A percentile compares a stretch with the other conserved stretches of the same genome.
phyloP scores from a whole-genome alignment of 202 grass and related monocot genomes.

The Schoenoplectus triqueter region DNA sequence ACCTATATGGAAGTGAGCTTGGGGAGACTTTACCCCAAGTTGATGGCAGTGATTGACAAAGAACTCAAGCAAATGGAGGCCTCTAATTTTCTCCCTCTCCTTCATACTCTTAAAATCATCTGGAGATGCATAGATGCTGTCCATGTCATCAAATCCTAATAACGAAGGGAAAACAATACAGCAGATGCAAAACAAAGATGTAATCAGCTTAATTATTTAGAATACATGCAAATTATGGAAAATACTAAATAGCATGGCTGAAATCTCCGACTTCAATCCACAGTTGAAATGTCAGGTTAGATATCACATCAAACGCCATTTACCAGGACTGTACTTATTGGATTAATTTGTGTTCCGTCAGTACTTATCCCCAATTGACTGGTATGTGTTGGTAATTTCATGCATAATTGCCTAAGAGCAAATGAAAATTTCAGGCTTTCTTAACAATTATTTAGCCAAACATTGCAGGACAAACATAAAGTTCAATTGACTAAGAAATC shows the following conservation, averaged over 20 bases:
- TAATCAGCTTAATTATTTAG: neutral
- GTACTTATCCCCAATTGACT: neutral
- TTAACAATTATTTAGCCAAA: neutral
- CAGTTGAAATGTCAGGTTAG: neutral
- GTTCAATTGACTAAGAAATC: neutral
- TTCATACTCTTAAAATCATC: slow-evolving; percentile 76
- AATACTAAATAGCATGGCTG: neutral
- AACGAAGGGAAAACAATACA: slow-evolving; percentile 39
- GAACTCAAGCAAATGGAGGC: slow-evolving; percentile 89
- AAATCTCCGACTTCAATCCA: neutral
- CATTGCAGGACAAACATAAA: neutral
- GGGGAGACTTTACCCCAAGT: slow-evolving; percentile 56
- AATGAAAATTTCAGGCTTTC: neutral
- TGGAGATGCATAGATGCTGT: slow-evolving; percentile 92
- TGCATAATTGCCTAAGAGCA: neutral
- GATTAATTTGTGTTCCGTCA: neutral
- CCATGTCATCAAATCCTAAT: slow-evolving; percentile 95
- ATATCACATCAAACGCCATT: neutral
- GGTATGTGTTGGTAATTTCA: neutral
- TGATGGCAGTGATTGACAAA: slow-evolving; percentile 87
- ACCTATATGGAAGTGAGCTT: slow-evolving; percentile 1
- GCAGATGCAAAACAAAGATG: neutral
- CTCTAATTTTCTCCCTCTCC: slow-evolving; percentile 82
- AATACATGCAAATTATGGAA: neutral
- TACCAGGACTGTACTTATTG: neutral